Base-by-base conservation (phyloP, 345 rosid species). In the Schrenkiella parvula region DNA sequence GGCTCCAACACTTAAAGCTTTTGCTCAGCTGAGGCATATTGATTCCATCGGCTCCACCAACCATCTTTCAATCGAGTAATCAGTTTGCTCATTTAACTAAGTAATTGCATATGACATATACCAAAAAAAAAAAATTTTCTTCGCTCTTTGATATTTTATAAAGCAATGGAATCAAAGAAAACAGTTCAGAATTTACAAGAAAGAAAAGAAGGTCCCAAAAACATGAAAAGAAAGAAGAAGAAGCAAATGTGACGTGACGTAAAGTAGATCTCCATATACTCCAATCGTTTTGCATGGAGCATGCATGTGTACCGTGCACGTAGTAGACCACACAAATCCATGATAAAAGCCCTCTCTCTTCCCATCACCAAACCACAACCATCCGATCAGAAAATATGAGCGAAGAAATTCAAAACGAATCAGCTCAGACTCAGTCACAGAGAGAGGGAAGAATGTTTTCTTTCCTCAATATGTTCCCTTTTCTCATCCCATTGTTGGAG, bases 281-380 rank as follows among this genome's bases (percentile, higher is more conserved):
- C 78, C 78, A 37, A 73, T 46, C 71, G 72, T 66, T 65, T 73
- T 57, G 72, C 78, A 65, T 73, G 72, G 43, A 47, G 52, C 52
- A 65, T 56, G 14, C 59, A 64, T 34, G 66, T 47, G 53, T 47
- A 73, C 39, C 77, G 78, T 73, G 72, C 78, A 73, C 78, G 59
- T 73, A 64, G 70, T 54, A 57, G 59, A 35, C 43, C 52, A 65
- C 65, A 35, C 60, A 66, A 47, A 19, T 57, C 72, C 66, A 56
- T 46, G 35, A 73, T 73, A 73, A 57, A 65, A 73, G 26, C 52
- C 71, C 56, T 48, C 53, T 73, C 66, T 47, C 72, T 21, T 47
- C 39, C 19, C 52, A 35, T 48, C 66, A 66, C 52, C 60, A 73
- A 65, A 55, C 57, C 60, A 70, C 55, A 43, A 70, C 58, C 47